Percentiles rank a stretch among this genome's conserved stretches.
Evolutionary conservation across 1,284 basidiomycete species (phyloP).

Genomic region (Fomitiporia mediterranea): DNA sequence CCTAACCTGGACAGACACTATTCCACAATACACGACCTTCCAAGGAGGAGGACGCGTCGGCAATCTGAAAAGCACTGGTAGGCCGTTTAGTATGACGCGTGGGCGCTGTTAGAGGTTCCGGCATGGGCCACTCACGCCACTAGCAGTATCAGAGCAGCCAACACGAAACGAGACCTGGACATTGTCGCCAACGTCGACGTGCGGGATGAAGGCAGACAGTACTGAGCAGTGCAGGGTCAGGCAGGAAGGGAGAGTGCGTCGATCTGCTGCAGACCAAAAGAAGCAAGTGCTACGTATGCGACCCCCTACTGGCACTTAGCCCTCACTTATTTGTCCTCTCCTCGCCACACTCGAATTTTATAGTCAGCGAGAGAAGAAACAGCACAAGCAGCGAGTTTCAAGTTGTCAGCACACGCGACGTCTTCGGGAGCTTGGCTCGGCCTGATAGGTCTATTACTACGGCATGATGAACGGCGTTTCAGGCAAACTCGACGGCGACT

Average conservation of each 20-base stretch:
- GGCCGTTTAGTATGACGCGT: background rate
- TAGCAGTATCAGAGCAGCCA: background rate
- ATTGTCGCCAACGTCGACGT: conserved; percentile 4
- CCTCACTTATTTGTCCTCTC: too few relatives aligned
- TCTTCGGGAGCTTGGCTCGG: background rate
- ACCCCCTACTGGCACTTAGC: too few relatives aligned
- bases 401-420: background rate
- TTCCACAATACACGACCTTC: conserved; percentile 42
- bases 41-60: conserved; percentile 3
- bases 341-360: too few relatives aligned
- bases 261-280: background rate
- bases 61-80: conserved; percentile 7
- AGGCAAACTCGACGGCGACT: conserved; percentile 18
- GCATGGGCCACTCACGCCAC: background rate
- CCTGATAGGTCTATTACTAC: background rate
- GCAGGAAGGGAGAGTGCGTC: background rate
- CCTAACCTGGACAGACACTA: conserved; percentile 54
- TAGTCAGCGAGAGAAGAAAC: too few relatives aligned
- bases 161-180: background rate
- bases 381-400: too few relatives aligned
- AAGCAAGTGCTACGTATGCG: background rate
- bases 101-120: background rate
- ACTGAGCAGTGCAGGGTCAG: too few relatives aligned
- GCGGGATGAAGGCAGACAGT: too few relatives aligned
- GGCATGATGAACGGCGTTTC: conserved; percentile 5